Conservation (phyloP, 176 grass and related monocot species). For the Oryza rufipogon region DNA sequence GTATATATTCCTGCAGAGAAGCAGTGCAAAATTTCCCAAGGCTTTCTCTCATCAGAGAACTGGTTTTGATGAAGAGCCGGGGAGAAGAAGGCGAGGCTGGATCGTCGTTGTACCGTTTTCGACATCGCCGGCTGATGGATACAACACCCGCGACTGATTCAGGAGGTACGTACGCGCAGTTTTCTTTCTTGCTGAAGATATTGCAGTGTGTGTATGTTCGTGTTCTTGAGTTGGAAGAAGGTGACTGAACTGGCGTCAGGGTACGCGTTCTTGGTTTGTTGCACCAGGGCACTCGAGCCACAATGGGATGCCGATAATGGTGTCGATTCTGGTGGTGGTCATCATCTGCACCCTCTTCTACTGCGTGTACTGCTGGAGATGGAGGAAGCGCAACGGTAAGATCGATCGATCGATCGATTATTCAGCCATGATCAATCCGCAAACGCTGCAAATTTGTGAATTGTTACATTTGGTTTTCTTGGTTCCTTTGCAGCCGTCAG, state of each 20-base stretch:
- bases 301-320: slow-evolving; percentile 68
- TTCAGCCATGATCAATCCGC: background rate
- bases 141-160: background rate
- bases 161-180: slow-evolving; percentile 16
- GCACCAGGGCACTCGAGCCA: slow-evolving; percentile 45
- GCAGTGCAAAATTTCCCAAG: background rate
- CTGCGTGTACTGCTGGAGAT: slow-evolving; percentile 95
- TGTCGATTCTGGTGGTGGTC: slow-evolving; percentile 73
- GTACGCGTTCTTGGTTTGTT: background rate
- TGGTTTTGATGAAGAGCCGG: slow-evolving; percentile 11
- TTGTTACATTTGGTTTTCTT: background rate
- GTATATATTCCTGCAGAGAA: slow-evolving; percentile 11
- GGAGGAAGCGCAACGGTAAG: slow-evolving; percentile 92
- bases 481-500: slow-evolving; percentile 62
- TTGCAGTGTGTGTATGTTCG: background rate
- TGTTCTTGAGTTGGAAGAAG: background rate
- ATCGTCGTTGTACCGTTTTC: slow-evolving; percentile 27
- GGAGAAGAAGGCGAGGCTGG: background rate
- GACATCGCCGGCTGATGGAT: slow-evolving; percentile 54
- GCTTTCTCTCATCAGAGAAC: slow-evolving; percentile 6
- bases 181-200: background rate
- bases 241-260: background rate
- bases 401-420: slow-evolving; percentile 12
- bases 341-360: slow-evolving; percentile 63
- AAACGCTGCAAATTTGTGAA: background rate